Percentiles rank a stretch among this genome's conserved stretches.
Conservation (phyloP, 352 stramenopile genomes). For the Globisporangium nunn region DNA sequence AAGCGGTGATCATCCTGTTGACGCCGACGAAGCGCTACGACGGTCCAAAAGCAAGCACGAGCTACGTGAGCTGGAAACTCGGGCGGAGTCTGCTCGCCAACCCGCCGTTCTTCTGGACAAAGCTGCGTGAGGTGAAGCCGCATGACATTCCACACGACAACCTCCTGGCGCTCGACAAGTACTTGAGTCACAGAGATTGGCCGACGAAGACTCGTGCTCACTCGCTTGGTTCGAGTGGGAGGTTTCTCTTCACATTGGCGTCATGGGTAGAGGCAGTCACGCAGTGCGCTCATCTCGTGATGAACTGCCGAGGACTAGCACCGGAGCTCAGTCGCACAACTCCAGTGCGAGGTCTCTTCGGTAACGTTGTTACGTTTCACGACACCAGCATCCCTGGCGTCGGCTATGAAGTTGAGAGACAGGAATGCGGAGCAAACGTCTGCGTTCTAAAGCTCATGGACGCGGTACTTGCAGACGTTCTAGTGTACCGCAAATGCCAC, state of each 20-base stretch:
- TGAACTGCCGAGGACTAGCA: conserved; percentile 34
- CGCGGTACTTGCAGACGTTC: conserved; percentile 50
- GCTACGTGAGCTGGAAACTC: conserved; percentile 65
- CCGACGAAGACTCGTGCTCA: conserved; percentile 24
- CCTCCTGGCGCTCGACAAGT: conserved; percentile 41
- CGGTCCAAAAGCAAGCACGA: conserved; percentile 32
- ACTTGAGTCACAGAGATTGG: conserved; percentile 49
- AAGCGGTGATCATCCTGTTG: conserved; percentile 71
- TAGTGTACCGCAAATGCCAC: conserved; percentile 51
- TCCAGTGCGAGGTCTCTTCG: conserved; percentile 56
- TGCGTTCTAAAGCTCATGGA: conserved; percentile 49
- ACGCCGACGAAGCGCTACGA: conserved; percentile 64
- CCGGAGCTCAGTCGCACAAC: conserved; percentile 39
- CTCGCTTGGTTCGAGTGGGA: conserved; percentile 16
- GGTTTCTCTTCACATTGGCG: conserved; percentile 39
- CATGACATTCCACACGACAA: conserved; percentile 44
- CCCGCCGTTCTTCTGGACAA: conserved; percentile 36
- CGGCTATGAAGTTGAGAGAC: conserved; percentile 5
- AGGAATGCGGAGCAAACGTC: conserved; percentile 14
- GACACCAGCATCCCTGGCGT: conserved; percentile 15
- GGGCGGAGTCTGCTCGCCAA: conserved; percentile 43
- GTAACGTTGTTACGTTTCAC: conserved; percentile 45
- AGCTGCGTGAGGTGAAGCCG: conserved; percentile 36
- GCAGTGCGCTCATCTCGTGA: conserved; percentile 30
- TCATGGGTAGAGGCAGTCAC: conserved; percentile 46